A percentile compares a stretch with the other conserved stretches of the same genome.
Conservation (phyloP, 768 basidiomycete species). For the Kwoniella mangroviensis region DNA sequence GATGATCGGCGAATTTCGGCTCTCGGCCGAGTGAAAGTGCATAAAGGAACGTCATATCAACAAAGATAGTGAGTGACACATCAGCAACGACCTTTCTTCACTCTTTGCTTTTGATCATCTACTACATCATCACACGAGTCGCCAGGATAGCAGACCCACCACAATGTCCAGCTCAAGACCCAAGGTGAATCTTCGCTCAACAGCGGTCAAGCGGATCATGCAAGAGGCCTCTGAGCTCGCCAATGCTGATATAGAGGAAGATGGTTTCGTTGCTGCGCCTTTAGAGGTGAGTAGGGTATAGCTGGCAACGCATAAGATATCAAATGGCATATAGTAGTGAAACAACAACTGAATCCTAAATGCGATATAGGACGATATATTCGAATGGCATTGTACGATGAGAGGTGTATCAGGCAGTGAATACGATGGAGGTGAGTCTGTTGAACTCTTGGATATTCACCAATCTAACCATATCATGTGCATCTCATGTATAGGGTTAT, state of each 20-base stretch:
- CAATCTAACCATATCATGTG: neutral
- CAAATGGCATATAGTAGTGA: no score
- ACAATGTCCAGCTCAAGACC: conserved; percentile 32
- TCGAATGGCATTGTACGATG: conserved; percentile 98
- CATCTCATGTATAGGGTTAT: conserved; percentile 61
- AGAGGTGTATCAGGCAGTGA: conserved; percentile 85
- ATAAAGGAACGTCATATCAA: neutral
- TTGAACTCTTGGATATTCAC: neutral
- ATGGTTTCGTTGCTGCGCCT: conserved; percentile 81
- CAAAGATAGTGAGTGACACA: conserved; percentile 1
- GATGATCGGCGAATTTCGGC: neutral
- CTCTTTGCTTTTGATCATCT: neutral
- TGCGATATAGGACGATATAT: conserved; percentile 42
- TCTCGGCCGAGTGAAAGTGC: no score
- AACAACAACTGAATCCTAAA: neutral
- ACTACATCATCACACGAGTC: neutral
- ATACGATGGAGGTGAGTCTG: conserved; percentile 74
- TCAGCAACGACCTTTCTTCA: neutral
- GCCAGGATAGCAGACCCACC: neutral
- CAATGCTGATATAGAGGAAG: conserved; percentile 69
- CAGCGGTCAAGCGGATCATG: conserved; percentile 95
- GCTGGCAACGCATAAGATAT: neutral
- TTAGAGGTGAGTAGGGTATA: conserved; percentile 67
- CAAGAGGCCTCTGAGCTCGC: conserved; percentile 90
- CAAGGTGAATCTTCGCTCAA: conserved; percentile 52